Conservation (phyloP, 2,329 filamentous ascomycete species). For the Xylariaceae sp. region DNA sequence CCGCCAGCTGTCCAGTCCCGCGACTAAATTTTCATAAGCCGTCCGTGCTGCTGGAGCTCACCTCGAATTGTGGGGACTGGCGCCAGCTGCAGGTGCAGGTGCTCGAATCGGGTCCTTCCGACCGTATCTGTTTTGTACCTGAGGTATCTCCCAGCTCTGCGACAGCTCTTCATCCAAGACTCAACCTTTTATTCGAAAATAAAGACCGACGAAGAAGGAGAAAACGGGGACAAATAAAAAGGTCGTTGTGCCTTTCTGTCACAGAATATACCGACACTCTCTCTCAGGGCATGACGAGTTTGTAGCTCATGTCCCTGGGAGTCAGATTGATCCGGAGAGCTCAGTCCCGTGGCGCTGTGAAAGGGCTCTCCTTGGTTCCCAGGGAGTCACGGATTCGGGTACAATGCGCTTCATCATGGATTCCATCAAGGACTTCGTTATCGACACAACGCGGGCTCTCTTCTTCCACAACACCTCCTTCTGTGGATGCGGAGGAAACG, state of each 20-base stretch:
- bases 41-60: too few relatives aligned
- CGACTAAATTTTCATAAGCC: not conserved
- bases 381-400: conserved; percentile 22
- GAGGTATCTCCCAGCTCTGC: too few relatives aligned
- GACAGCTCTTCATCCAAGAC: too few relatives aligned
- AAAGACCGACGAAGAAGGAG: too few relatives aligned
- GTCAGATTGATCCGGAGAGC: conserved; percentile 30
- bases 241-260: too few relatives aligned
- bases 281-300: conserved; percentile 22
- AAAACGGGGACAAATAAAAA: too few relatives aligned
- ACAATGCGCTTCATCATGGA: not conserved
- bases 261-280: not conserved
- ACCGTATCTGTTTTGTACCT: too few relatives aligned
- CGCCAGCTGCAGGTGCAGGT: too few relatives aligned
- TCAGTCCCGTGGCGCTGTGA: conserved; percentile 20
- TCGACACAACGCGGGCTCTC: conserved; percentile 21
- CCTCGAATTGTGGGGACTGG: too few relatives aligned
- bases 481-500: not conserved
- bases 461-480: not conserved
- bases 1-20: not conserved
- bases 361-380: conserved; percentile 28
- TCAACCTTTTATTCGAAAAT: too few relatives aligned
- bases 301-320: conserved; percentile 34
- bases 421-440: conserved; percentile 2
- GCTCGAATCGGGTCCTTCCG: too few relatives aligned